phyloP scores from a whole-genome alignment of 2,329 filamentous ascomycete genomes.

The Aspergillus sp. region DNA sequence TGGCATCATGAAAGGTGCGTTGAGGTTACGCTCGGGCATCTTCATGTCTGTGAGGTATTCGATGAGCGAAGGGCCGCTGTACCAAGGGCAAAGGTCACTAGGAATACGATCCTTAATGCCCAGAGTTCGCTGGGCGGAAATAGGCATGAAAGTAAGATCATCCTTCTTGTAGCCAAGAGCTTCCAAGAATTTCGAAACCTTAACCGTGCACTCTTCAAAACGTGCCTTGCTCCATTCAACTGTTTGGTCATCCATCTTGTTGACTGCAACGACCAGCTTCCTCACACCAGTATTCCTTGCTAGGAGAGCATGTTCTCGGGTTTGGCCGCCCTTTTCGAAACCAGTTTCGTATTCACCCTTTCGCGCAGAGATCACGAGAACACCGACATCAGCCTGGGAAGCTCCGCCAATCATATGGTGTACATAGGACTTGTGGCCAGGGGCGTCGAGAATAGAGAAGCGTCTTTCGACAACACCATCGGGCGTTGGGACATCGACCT shows the following conservation, averaged over 20 bases:
- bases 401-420: constrained; percentile 98
- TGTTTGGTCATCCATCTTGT: constrained; percentile 99
- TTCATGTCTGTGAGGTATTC: constrained; percentile 96
- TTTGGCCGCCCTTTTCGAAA: constrained; percentile 95
- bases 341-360: constrained; percentile 99
- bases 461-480: constrained; percentile 71
- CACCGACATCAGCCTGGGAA: constrained; percentile 88
- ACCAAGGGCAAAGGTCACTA: constrained; percentile 76
- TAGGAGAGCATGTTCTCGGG: constrained; percentile 94
- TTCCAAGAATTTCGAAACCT: constrained; percentile 85
- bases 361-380: constrained; percentile 91
- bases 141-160: constrained; percentile 92
- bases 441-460: constrained; percentile 95
- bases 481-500: constrained; percentile 57
- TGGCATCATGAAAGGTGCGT: constrained; percentile 99
- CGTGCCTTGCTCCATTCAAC: constrained; percentile 94
- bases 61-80: constrained; percentile 82
- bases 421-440: constrained; percentile 96
- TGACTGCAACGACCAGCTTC: constrained; percentile 90
- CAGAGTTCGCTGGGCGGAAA: constrained; percentile 81
- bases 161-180: constrained; percentile 93
- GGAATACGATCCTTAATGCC: constrained; percentile 89
- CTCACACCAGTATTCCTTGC: constrained; percentile 98
- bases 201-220: constrained; percentile 89
- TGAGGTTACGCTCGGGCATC: constrained; percentile 89